Percentiles rank a stretch among this genome's conserved stretches.
Conservation (phyloP, 441 rosid genomes). For the Populus hybrid region DNA sequence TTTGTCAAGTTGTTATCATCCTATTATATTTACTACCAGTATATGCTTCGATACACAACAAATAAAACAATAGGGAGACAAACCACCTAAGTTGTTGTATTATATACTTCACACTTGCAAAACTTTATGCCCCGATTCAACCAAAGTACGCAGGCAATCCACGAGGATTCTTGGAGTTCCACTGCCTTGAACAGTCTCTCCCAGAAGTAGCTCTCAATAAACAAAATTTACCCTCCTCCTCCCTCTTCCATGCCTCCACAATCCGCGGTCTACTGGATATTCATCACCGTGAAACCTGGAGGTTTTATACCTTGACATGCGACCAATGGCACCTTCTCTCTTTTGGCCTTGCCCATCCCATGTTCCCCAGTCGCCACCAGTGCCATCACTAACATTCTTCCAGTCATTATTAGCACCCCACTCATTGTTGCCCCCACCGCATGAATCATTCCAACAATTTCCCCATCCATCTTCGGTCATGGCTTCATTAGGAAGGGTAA, state of each 20-base stretch:
- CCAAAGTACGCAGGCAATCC: background rate
- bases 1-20: conserved; percentile 4
- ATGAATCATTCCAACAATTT: conserved; percentile 20
- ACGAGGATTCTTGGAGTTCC: background rate
- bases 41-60: background rate
- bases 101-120: conserved; percentile 6
- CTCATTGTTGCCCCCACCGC: conserved; percentile 17
- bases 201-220: conserved; percentile 4
- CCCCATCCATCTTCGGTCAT: conserved; percentile 27
- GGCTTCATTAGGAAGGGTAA: conserved; percentile 13
- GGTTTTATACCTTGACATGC: conserved; percentile 40
- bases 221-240: conserved; percentile 41
- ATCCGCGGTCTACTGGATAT: conserved; percentile 36
- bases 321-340: conserved; percentile 26
- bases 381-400: conserved; percentile 18
- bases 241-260: conserved; percentile 48
- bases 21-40: conserved; percentile 8
- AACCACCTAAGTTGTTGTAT: conserved; percentile 17
- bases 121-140: background rate
- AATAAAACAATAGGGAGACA: conserved; percentile 10
- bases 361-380: conserved; percentile 33
- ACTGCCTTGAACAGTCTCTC: background rate
- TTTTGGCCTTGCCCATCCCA: conserved; percentile 32
- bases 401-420: conserved; percentile 22
- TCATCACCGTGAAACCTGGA: conserved; percentile 31